A percentile compares a stretch with the other conserved stretches of the same genome.
Evolutionary conservation across 805 yeast genomes (phyloP).

Genomic region (Peterozyma toletana): DNA sequence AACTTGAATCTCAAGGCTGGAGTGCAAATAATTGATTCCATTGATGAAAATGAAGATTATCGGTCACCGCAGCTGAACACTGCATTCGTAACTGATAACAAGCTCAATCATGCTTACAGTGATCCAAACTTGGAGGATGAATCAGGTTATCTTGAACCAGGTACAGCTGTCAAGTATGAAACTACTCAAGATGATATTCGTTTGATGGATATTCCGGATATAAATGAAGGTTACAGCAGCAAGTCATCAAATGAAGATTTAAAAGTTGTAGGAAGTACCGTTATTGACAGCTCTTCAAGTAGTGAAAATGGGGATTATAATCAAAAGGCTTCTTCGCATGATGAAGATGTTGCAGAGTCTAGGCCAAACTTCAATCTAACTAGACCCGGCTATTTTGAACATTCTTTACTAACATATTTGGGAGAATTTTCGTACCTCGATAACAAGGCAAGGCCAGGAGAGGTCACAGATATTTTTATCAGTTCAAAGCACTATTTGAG

Average conservation of each 20-base stretch:
- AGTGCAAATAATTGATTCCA: slow-evolving; percentile 7
- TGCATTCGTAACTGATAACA: neutral
- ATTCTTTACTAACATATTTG: slow-evolving; percentile 8
- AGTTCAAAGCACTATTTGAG: slow-evolving; percentile 7
- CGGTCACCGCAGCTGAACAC: neutral
- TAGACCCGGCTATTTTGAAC: slow-evolving; percentile 2
- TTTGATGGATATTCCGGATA: neutral
- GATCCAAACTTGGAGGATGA: neutral
- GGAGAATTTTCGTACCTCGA: neutral
- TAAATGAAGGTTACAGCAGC: neutral
- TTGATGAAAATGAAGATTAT: neutral
- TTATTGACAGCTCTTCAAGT: too few relatives aligned
- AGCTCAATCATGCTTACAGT: neutral
- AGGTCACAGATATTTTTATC: slow-evolving; percentile 7
- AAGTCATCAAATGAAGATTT: neutral
- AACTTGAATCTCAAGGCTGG: neutral
- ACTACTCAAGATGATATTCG: neutral
- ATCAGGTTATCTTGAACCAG: slow-evolving; percentile 3
- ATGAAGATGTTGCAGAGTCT: slow-evolving; percentile 9
- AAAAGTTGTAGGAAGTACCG: neutral
- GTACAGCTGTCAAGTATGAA: slow-evolving; percentile 3
- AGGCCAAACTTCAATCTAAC: slow-evolving; percentile 4
- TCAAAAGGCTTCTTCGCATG: neutral
- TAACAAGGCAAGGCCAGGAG: slow-evolving; percentile 1
- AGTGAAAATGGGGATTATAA: neutral